Evolutionary conservation across 305 asterid species (phyloP).

Genomic region (Stenogyne calaminthoides): DNA sequence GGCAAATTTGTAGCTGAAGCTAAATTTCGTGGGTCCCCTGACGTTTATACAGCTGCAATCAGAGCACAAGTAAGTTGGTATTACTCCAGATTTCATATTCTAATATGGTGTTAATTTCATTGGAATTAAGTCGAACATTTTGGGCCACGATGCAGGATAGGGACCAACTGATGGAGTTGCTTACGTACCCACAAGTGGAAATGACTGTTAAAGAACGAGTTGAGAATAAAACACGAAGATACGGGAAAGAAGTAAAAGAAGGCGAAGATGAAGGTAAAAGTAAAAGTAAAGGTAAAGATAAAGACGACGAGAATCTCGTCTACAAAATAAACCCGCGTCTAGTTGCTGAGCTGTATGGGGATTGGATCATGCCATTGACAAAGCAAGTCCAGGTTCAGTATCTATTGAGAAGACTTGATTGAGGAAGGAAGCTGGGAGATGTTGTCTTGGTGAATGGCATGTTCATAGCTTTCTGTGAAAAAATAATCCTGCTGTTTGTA

Average conservation of each 20-base stretch:
- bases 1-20: slow-evolving; percentile 97
- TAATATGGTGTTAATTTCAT: background rate
- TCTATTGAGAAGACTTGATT: slow-evolving; percentile 77
- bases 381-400: slow-evolving; percentile 91
- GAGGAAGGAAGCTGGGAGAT: background rate
- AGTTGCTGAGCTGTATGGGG: slow-evolving; percentile 70
- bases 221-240: slow-evolving; percentile 68
- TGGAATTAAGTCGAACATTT: background rate
- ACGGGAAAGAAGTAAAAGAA: slow-evolving; percentile 63
- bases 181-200: slow-evolving; percentile 76
- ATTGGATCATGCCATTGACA: slow-evolving; percentile 95
- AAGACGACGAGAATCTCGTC: slow-evolving; percentile 39
- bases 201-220: slow-evolving; percentile 64
- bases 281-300: slow-evolving; percentile 38
- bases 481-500: background rate
- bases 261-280: slow-evolving; percentile 31
- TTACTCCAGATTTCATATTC: background rate
- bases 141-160: slow-evolving; percentile 49
- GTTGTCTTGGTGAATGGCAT: slow-evolving; percentile 1
- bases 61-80: slow-evolving; percentile 54
- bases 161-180: slow-evolving; percentile 55
- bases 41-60: slow-evolving; percentile 64
- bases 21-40: slow-evolving; percentile 73
- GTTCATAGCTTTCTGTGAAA: background rate
- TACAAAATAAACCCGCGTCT: slow-evolving; percentile 76